Conservation (phyloP, 305 asterid species). For the Fraxinus sp. region DNA sequence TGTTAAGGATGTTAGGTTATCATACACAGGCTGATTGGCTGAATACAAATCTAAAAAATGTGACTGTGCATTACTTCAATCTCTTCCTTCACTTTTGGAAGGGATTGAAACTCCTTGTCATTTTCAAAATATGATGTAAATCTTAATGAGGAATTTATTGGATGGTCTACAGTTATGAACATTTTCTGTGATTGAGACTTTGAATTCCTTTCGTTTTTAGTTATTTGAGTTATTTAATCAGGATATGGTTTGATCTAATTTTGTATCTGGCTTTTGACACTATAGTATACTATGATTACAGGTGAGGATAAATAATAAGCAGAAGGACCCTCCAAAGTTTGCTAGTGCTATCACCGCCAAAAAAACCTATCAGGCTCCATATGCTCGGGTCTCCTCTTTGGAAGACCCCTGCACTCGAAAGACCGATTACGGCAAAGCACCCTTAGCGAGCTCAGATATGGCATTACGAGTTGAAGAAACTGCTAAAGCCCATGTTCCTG, state of each 20-base stretch:
- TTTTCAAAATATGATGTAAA: background rate
- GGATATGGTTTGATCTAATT: background rate
- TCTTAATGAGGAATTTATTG: background rate
- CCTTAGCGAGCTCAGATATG: conserved; percentile 35
- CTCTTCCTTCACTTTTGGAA: background rate
- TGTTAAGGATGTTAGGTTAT: background rate
- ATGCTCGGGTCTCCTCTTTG: conserved; percentile 69
- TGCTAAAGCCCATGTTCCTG: conserved; percentile 46
- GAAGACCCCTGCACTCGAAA: conserved; percentile 62
- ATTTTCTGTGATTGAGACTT: background rate
- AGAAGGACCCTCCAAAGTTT: conserved; percentile 41
- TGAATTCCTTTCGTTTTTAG: background rate
- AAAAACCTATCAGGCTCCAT: conserved; percentile 57
- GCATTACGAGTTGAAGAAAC: conserved; percentile 48
- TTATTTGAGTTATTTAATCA: background rate
- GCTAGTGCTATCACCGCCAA: conserved; percentile 32
- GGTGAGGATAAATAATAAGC: conserved; percentile 41
- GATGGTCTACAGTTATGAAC: background rate
- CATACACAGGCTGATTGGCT: background rate
- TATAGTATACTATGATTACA: conserved; percentile 27
- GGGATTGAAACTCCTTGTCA: background rate
- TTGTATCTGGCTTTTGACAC: background rate
- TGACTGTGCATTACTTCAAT: background rate
- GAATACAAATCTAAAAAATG: background rate
- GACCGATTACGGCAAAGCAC: conserved; percentile 52